These are phyloP conservation scores for Naganishia onofrii DNA, from an alignment of 768 basidiomycete genomes.

Conservation along the genomic window DNA sequence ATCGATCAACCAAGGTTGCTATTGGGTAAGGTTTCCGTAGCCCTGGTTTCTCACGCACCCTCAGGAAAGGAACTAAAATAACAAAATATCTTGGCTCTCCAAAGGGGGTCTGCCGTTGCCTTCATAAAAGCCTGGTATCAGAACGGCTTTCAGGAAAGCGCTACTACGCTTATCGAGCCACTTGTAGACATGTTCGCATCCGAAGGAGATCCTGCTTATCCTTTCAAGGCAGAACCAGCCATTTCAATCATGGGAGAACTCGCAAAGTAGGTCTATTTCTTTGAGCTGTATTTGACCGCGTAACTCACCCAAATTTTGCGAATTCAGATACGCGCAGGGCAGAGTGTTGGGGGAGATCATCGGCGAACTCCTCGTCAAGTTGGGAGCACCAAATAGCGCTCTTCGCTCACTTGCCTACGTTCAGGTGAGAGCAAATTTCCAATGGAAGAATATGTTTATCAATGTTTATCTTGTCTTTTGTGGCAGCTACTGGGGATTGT, in stretches of 20 bases:
- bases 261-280: constrained; percentile 24
- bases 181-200: constrained; percentile 12
- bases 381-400: constrained; percentile 38
- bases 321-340: constrained; percentile 24
- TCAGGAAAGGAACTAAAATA: neutral
- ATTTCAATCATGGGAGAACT: constrained; percentile 38
- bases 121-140: constrained; percentile 22
- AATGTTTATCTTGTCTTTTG: too few relatives aligned
- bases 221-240: constrained; percentile 33
- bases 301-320: neutral
- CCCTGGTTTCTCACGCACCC: neutral
- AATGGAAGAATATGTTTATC: too few relatives aligned
- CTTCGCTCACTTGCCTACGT: constrained; percentile 41
- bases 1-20: constrained; percentile 3
- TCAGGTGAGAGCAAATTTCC: constrained; percentile 36
- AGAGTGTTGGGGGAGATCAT: constrained; percentile 36
- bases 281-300: too few relatives aligned
- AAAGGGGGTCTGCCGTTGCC: constrained; percentile 12
- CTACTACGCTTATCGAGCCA: constrained; percentile 2
- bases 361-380: constrained; percentile 36
- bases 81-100: neutral
- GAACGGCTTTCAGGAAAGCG: neutral
- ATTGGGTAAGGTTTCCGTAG: neutral
- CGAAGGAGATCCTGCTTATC: constrained; percentile 2
- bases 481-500: constrained; percentile 40